Evolutionary conservation across 768 basidiomycete genomes (phyloP).

Genomic region (Symmetrospora coprosmae): DNA sequence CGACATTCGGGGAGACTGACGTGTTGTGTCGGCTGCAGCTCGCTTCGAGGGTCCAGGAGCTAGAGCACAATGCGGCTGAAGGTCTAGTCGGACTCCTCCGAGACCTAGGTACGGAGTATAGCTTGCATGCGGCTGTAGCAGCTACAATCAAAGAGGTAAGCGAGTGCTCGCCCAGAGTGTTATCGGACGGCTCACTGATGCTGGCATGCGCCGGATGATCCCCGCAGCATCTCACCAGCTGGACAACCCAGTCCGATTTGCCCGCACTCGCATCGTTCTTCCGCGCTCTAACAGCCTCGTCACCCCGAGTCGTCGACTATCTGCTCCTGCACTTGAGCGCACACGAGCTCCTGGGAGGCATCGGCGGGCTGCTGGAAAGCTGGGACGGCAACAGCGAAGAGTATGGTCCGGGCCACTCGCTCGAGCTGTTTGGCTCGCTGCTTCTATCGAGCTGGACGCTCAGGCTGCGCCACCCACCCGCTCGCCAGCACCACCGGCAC

Average conservation of each 20-base stretch:
- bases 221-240: background rate
- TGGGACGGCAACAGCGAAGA: background rate
- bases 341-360: background rate
- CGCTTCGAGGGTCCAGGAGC: too few species aligned
- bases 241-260: background rate
- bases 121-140: background rate
- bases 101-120: background rate
- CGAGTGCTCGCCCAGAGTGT: background rate
- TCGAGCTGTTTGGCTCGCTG: slow-evolving; percentile 7
- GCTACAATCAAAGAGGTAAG: background rate
- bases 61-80: background rate
- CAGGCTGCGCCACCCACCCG: background rate
- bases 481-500: background rate
- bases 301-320: background rate
- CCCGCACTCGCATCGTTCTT: background rate
- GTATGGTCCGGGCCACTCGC: background rate
- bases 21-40: too few species aligned
- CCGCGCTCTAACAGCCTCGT: background rate
- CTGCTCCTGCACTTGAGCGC: background rate
- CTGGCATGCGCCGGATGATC: background rate
- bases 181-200: background rate
- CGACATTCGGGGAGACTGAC: too few species aligned
- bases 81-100: background rate
- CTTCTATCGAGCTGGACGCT: background rate
- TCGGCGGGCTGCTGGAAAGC: background rate